These are phyloP conservation scores for Boletus sp. DNA, from an alignment of 768 basidiomycete genomes.

Conservation along the genomic window DNA sequence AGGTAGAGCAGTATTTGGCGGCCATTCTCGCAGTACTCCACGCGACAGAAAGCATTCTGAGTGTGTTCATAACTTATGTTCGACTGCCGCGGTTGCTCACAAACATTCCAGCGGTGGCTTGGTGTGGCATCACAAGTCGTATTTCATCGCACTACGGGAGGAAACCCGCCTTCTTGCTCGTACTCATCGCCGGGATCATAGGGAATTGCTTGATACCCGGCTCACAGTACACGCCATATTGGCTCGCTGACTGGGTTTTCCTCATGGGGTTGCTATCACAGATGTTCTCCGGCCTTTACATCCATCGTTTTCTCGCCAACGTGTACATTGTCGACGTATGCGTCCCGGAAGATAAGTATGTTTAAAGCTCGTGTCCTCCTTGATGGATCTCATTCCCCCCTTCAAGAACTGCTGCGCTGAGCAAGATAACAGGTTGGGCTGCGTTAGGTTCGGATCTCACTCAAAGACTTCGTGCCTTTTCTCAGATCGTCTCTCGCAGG, in stretches of 20 bases:
- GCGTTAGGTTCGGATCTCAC: constrained; percentile 19
- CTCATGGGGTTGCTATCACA: constrained; percentile 17
- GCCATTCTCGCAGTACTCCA: constrained; percentile 15
- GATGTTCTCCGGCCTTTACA: constrained; percentile 14
- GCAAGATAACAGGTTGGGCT: constrained; percentile 28
- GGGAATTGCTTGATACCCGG: constrained; percentile 14
- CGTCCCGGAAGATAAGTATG: constrained; percentile 22
- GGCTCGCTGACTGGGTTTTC: constrained; percentile 17
- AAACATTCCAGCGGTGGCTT: constrained; percentile 18
- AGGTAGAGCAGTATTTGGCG: constrained; percentile 22
- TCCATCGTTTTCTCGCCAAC: constrained; percentile 19
- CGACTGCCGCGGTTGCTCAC: background rate
- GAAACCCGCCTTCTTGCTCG: constrained; percentile 18
- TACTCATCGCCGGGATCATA: constrained; percentile 4
- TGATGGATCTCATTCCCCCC: constrained; percentile 2
- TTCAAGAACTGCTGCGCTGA: constrained; percentile 26
- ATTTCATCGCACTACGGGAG: constrained; percentile 28
- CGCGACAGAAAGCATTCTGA: constrained; percentile 14
- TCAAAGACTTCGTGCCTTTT: background rate
- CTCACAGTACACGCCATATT: constrained; percentile 14
- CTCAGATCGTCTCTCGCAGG: constrained; percentile 14
- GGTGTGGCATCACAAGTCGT: constrained; percentile 21
- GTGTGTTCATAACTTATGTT: constrained; percentile 12
- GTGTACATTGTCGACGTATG: constrained; percentile 30
- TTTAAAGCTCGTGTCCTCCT: background rate